Conservation (phyloP, 2,329 filamentous ascomycete species). For the Neocatenulostroma microsporum region DNA sequence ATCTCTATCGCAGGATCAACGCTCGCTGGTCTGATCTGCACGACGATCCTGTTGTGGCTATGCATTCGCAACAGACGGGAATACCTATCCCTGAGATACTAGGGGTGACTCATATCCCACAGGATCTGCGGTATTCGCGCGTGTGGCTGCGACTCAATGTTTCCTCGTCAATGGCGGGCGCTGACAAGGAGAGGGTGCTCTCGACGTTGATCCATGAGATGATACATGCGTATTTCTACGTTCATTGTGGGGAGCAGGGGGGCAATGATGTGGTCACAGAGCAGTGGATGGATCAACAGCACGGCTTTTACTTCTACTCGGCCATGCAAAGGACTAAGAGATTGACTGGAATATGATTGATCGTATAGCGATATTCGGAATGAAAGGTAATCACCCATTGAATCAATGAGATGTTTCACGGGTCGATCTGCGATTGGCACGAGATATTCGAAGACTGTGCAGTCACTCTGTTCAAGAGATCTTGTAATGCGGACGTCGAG, state of each 20-base stretch:
- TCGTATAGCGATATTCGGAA: too few species aligned
- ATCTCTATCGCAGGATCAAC: slow-evolving; percentile 7
- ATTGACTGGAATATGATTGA: too few species aligned
- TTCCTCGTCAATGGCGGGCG: slow-evolving; percentile 4
- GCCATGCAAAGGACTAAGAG: too few species aligned
- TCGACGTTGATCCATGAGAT: slow-evolving; percentile 9
- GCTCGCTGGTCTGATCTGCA: slow-evolving; percentile 2
- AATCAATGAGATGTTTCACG: too few species aligned
- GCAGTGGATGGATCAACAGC: background rate
- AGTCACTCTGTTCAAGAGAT: too few species aligned
- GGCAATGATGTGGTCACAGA: background rate
- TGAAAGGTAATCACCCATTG: too few species aligned
- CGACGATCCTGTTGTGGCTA: background rate
- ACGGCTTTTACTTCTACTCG: background rate
- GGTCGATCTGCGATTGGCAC: too few species aligned
- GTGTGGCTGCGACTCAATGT: slow-evolving; percentile 3
- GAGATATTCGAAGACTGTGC: too few species aligned
- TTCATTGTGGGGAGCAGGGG: slow-evolving; percentile 4
- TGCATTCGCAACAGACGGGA: too few species aligned
- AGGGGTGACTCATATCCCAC: too few species aligned
- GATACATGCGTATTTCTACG: slow-evolving; percentile 9
- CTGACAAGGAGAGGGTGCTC: background rate
- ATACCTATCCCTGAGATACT: too few species aligned
- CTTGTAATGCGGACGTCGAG: too few species aligned
- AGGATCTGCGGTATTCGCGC: background rate